A percentile compares a stretch with the other conserved stretches of the same genome.
phyloP scores from a whole-genome alignment of 2,329 filamentous ascomycete species.

The Gyromitra esculenta region DNA sequence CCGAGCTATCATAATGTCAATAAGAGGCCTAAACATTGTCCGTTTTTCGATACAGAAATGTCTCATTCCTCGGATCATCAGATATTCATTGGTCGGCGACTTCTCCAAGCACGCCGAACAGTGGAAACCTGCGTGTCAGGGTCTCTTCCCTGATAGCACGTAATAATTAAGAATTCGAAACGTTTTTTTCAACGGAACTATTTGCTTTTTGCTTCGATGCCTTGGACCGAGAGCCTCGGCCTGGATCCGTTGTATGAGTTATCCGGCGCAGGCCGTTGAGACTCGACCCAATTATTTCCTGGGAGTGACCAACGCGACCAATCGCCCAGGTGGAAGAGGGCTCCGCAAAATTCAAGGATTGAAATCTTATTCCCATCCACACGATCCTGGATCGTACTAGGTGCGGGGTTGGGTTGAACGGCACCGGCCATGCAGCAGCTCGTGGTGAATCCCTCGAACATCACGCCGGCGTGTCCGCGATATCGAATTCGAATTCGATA shows the following conservation, averaged over 20 bases:
- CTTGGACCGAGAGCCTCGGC: not conserved
- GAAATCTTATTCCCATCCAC: not conserved
- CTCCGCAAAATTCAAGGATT: slow-evolving; percentile 5
- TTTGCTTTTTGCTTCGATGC: slow-evolving; percentile 33
- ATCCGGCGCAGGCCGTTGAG: slow-evolving; percentile 1
- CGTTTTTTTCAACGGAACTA: not conserved
- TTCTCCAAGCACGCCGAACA: not conserved
- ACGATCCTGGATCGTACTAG: slow-evolving; percentile 11
- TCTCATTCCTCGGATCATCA: not conserved
- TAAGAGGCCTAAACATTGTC: slow-evolving; percentile 20
- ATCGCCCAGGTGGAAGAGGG: too few species aligned
- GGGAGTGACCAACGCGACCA: not conserved
- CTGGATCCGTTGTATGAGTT: not conserved
- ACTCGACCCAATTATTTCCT: not conserved
- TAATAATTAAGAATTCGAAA: slow-evolving; percentile 8
- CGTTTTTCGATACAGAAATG: not conserved
- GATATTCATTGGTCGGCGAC: slow-evolving; percentile 16
- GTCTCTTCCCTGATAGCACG: not conserved
- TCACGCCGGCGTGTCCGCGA: too few species aligned
- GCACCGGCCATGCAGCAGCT: slow-evolving; percentile 1
- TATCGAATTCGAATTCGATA: not conserved
- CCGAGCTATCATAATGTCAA: slow-evolving; percentile 12
- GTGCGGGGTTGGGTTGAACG: slow-evolving; percentile 11
- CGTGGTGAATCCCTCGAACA: not conserved
- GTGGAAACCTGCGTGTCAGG: too few species aligned